A percentile compares a stretch with the other conserved stretches of the same genome.
phyloP scores from a whole-genome alignment of 2,329 filamentous ascomycete genomes.

The Aspergillus sergii region DNA sequence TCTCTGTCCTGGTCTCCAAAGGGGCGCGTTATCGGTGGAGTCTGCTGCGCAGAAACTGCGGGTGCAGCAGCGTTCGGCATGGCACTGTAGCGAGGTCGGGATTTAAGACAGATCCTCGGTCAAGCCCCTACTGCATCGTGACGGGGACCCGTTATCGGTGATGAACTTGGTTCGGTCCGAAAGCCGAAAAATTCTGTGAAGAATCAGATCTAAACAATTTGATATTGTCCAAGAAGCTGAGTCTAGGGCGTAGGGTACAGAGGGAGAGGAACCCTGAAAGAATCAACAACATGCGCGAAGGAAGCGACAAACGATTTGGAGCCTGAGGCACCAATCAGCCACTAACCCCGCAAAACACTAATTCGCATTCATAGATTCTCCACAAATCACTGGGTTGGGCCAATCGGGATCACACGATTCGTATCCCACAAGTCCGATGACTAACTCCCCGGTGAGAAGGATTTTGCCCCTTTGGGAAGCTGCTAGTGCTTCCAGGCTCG shows the following conservation, averaged over 20 bases:
- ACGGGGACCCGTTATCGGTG: slow-evolving; percentile 4
- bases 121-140: slow-evolving; percentile 17
- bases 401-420: not conserved
- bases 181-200: not conserved
- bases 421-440: not conserved
- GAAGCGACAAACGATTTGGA: not conserved
- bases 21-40: slow-evolving; percentile 25
- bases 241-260: not conserved
- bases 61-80: slow-evolving; percentile 36
- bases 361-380: not conserved
- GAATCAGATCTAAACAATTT: not conserved
- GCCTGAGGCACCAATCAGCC: slow-evolving; percentile 11
- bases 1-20: slow-evolving; percentile 29
- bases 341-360: slow-evolving; percentile 11
- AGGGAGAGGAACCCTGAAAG: slow-evolving; percentile 2
- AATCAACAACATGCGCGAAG: slow-evolving; percentile 1
- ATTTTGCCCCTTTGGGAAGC: not conserved
- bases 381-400: not conserved
- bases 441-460: slow-evolving; percentile 3
- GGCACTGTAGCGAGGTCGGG: slow-evolving; percentile 36
- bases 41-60: slow-evolving; percentile 25
- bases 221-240: not conserved
- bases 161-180: not conserved
- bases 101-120: slow-evolving; percentile 20
- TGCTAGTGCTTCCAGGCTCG: slow-evolving; percentile 16